These are phyloP conservation scores for Claviceps lovelessii DNA, from an alignment of 2,329 filamentous ascomycete species.

Conservation along the genomic window DNA sequence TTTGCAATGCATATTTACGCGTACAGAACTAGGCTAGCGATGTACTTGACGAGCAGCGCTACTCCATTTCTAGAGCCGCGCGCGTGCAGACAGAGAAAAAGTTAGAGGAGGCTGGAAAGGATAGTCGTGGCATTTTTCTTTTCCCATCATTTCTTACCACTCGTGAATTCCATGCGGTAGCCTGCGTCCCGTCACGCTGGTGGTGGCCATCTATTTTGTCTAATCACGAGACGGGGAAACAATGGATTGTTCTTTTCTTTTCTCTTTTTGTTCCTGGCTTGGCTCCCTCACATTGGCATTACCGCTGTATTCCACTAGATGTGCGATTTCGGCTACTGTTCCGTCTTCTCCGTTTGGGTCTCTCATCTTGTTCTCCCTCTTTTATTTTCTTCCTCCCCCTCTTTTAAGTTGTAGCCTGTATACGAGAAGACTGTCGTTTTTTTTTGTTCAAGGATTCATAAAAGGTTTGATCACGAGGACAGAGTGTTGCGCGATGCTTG, in stretches of 20 bases:
- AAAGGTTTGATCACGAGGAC: not conserved
- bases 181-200: slow-evolving; percentile 13
- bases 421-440: not conserved
- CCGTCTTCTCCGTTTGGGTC: not conserved
- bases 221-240: slow-evolving; percentile 29
- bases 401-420: not conserved
- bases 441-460: not conserved
- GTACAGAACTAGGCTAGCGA: not conserved
- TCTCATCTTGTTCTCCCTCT: not conserved
- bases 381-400: not conserved
- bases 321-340: not conserved
- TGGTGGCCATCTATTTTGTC: slow-evolving; percentile 37
- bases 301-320: not conserved
- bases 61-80: not conserved
- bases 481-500: not conserved
- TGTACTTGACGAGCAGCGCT: not conserved
- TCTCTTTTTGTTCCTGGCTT: not conserved
- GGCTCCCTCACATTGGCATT: not conserved
- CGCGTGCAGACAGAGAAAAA: not conserved
- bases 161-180: slow-evolving; percentile 9
- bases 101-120: not conserved
- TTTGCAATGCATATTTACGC: slow-evolving; percentile 1
- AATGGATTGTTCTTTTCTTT: slow-evolving; percentile 8
- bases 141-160: slow-evolving; percentile 4
- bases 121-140: slow-evolving; percentile 15